phyloP scores from a whole-genome alignment of 2,329 filamentous ascomycete species.

The Dactylellina drechsleri region DNA sequence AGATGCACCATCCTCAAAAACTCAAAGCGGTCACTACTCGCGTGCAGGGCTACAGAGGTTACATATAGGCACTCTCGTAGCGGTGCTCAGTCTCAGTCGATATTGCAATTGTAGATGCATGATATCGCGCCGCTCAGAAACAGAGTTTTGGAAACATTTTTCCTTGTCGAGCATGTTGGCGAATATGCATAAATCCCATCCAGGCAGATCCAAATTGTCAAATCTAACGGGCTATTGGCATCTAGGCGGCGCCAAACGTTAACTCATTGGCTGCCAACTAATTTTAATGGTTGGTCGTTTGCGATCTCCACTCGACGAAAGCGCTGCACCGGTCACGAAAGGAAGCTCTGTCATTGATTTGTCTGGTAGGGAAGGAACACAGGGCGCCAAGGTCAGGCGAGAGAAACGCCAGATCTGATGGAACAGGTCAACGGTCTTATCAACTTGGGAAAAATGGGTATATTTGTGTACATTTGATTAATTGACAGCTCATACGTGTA shows the following conservation, averaged over 20 bases:
- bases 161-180: not conserved
- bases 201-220: conserved; percentile 5
- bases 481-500: conserved; percentile 29
- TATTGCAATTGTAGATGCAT: too few species aligned
- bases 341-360: conserved; percentile 27
- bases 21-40: too few species aligned
- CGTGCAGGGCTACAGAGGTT: too few species aligned
- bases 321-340: conserved; percentile 36
- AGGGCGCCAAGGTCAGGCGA: conserved; percentile 44
- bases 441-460: not conserved
- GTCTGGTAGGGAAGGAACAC: conserved; percentile 43
- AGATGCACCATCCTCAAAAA: too few species aligned
- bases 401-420: conserved; percentile 41
- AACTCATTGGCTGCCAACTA: conserved; percentile 3
- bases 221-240: not conserved
- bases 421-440: conserved; percentile 40
- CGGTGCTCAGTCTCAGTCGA: too few species aligned
- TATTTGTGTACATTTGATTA: not conserved
- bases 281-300: conserved; percentile 34
- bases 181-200: conserved; percentile 12
- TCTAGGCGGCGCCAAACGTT: not conserved
- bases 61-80: too few species aligned
- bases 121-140: not conserved
- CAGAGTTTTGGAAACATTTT: not conserved
- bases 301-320: conserved; percentile 33